Conservation (phyloP, 1,139 yeast species). For the Candida dubliniensis region DNA sequence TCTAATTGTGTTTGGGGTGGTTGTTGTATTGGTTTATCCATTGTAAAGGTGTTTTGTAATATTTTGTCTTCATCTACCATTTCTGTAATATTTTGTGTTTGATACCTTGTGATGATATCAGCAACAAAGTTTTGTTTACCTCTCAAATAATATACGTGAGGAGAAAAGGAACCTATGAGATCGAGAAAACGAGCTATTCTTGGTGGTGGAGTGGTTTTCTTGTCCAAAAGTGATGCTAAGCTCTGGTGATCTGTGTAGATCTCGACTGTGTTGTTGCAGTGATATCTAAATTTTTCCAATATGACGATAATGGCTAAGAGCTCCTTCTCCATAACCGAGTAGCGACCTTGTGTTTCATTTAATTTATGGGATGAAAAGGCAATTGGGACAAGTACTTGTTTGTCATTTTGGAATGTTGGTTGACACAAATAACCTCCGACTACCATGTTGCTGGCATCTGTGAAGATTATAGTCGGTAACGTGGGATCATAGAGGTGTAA, state of each 20-base stretch:
- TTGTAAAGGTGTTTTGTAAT: background rate
- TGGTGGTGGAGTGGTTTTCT: background rate
- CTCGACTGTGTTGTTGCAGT: background rate
- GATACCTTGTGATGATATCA: background rate
- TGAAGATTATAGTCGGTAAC: too few species aligned
- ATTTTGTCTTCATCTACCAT: background rate
- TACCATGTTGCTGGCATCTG: background rate
- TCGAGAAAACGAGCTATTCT: background rate
- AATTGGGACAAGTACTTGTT: background rate
- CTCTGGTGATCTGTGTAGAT: background rate
- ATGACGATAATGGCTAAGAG: background rate
- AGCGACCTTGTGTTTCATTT: background rate
- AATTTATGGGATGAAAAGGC: background rate
- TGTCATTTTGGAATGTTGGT: background rate
- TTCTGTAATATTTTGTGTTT: background rate
- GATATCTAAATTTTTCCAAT: background rate
- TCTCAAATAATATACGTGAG: background rate
- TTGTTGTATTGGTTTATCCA: background rate
- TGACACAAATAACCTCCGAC: background rate
- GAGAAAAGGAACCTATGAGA: background rate
- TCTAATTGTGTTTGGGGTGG: background rate
- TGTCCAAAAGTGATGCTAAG: background rate
- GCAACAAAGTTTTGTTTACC: background rate
- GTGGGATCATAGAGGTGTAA: background rate
- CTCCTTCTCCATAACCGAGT: conserved; percentile 2